Conservation (phyloP, 441 rosid genomes). For the Eruca vesicaria region DNA sequence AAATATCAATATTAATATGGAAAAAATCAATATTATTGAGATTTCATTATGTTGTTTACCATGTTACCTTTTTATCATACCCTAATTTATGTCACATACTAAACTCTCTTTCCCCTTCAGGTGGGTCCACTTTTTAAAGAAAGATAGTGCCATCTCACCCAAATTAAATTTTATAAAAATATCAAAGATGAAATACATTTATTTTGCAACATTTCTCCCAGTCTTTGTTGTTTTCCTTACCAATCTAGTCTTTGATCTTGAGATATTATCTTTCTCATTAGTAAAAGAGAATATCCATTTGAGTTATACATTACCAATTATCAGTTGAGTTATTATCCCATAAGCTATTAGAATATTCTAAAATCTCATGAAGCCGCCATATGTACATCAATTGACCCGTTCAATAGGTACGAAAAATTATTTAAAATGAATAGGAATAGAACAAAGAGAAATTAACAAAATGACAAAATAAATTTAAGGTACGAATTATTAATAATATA, state of each 20-base stretch:
- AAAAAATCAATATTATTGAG: not conserved
- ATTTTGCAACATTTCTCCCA: conserved; percentile 4
- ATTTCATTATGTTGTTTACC: not conserved
- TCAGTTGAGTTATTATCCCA: not conserved
- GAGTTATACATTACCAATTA: not conserved
- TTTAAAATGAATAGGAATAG: not conserved
- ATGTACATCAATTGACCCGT: conserved; percentile 2
- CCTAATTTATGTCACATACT: conserved; percentile 29
- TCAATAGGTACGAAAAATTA: not conserved
- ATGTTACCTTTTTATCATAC: not conserved
- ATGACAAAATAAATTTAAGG: too few relatives aligned
- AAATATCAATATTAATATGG: too few relatives aligned
- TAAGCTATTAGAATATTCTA: not conserved
- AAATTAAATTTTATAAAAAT: not conserved
- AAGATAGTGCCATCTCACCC: not conserved
- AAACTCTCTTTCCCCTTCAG: conserved; percentile 14
- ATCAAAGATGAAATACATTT: conserved; percentile 1
- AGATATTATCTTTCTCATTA: not conserved
- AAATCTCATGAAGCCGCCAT: conserved; percentile 1
- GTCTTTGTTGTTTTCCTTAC: conserved; percentile 8
- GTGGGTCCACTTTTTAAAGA: conserved; percentile 18
- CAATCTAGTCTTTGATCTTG: not conserved
- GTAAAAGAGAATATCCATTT: not conserved
- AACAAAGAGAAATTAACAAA: not conserved
- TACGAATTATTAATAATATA: too few relatives aligned